These are phyloP conservation scores for Phaeosphaeriaceae sp. DNA, from an alignment of 2,329 filamentous ascomycete genomes.

Conservation along the genomic window DNA sequence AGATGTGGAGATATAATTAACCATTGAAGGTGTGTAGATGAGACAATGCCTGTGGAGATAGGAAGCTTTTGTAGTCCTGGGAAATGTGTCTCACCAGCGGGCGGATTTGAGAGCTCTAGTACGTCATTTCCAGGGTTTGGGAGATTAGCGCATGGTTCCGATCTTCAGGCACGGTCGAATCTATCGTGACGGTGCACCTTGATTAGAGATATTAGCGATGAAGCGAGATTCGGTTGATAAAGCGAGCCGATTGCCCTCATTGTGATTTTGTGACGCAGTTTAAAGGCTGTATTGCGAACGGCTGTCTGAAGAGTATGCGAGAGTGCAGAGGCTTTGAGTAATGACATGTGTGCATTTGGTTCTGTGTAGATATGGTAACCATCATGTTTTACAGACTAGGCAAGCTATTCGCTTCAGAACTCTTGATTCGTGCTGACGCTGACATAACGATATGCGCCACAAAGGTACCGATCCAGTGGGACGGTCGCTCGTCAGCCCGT, in stretches of 20 bases:
- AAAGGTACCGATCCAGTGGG: background rate
- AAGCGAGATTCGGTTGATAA: background rate
- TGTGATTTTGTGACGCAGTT: background rate
- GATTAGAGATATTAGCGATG: background rate
- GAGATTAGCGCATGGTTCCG: background rate
- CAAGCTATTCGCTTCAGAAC: background rate
- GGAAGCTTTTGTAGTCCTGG: background rate
- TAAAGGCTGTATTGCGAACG: background rate
- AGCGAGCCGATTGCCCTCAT: background rate
- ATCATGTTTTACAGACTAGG: background rate
- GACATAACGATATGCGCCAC: background rate
- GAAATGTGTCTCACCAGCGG: background rate
- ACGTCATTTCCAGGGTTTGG: slow-evolving; percentile 5
- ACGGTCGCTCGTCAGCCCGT: background rate
- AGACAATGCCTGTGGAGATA: background rate
- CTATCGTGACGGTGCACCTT: background rate
- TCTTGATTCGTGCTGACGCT: background rate
- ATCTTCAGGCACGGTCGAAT: background rate
- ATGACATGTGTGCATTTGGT: background rate
- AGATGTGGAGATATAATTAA: slow-evolving; percentile 22
- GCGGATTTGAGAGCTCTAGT: background rate
- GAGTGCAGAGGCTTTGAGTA: background rate
- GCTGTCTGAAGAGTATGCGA: background rate
- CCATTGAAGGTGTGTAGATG: slow-evolving; percentile 8
- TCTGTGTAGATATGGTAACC: background rate